Conservation (phyloP, 768 basidiomycete species). For the Psilocybe azurescens region DNA sequence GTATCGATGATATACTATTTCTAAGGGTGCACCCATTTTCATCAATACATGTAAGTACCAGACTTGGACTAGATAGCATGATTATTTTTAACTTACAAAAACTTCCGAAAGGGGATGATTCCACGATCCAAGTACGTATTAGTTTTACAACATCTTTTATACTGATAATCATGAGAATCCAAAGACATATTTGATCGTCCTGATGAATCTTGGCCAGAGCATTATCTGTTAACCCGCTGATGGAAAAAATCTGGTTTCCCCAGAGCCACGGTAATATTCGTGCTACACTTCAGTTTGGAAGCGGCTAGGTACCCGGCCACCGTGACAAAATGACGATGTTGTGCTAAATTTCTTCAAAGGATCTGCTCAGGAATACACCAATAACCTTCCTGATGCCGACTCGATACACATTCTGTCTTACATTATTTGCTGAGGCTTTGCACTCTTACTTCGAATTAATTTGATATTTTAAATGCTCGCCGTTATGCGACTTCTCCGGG, state of each 20-base stretch:
- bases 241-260: not conserved
- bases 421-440: not conserved
- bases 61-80: not conserved
- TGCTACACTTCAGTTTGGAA: not conserved
- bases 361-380: not conserved
- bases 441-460: not conserved
- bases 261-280: not conserved
- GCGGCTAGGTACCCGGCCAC: not conserved
- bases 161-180: no score
- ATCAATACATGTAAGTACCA: not conserved
- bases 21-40: not conserved
- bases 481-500: not conserved
- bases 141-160: no score
- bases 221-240: not conserved
- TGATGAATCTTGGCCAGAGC: not conserved
- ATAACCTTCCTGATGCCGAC: not conserved
- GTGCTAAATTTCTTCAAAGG: not conserved
- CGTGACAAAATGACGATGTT: no score
- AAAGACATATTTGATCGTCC: not conserved
- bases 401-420: not conserved
- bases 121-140: not conserved
- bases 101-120: not conserved
- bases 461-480: not conserved
- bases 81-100: not conserved
- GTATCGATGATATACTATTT: not conserved